Evolutionary conservation across 108 stramenopile genomes (phyloP).

Genomic region (Discostella pseudostelligera): DNA sequence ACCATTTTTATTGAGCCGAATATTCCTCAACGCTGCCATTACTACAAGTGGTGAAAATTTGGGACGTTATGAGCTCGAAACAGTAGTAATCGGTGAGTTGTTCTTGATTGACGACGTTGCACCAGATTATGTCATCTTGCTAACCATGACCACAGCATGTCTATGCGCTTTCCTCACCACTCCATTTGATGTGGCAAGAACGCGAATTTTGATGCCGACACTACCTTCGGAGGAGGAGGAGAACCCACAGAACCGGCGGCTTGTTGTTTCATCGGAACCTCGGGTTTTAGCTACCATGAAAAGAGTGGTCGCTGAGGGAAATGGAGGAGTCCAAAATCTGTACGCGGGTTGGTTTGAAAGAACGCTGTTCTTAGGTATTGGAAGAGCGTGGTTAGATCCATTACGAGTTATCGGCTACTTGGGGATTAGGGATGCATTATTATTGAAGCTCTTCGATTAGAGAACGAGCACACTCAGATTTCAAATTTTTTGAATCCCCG

Average conservation of each 20-base stretch:
- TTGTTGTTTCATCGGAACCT: constrained; percentile 33
- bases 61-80: constrained; percentile 63
- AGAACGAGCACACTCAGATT: too few species aligned
- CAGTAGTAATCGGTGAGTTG: constrained; percentile 36
- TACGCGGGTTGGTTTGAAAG: constrained; percentile 84
- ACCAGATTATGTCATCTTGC: not conserved
- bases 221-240: constrained; percentile 37
- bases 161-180: constrained; percentile 76
- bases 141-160: constrained; percentile 33
- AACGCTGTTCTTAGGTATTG: constrained; percentile 69
- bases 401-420: constrained; percentile 71
- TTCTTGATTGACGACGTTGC: not conserved
- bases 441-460: constrained; percentile 69
- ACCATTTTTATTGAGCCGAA: constrained; percentile 69
- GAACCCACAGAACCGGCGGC: constrained; percentile 13
- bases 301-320: constrained; percentile 59
- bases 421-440: constrained; percentile 73
- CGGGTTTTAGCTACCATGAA: constrained; percentile 55
- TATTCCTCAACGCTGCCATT: constrained; percentile 62
- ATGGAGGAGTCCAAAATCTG: constrained; percentile 69
- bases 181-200: constrained; percentile 85
- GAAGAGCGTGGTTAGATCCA: constrained; percentile 85
- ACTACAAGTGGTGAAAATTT: constrained; percentile 61
- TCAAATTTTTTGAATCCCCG: not conserved
- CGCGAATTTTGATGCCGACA: constrained; percentile 67